These are phyloP conservation scores for Lactifluus subvellereus DNA, from an alignment of 768 basidiomycete species.

Conservation along the genomic window DNA sequence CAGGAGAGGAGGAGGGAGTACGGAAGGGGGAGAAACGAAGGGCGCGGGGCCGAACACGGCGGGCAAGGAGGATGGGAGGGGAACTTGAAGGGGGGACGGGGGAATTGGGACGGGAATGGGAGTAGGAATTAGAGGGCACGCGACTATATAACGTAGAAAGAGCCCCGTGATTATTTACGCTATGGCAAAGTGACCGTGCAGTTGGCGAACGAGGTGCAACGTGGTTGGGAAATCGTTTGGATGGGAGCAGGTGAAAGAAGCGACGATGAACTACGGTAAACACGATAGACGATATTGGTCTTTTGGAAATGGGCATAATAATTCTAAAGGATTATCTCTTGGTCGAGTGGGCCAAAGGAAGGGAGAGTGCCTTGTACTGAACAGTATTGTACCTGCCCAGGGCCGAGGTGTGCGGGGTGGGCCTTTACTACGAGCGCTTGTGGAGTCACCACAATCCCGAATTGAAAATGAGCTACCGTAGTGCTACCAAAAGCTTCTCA, in stretches of 20 bases:
- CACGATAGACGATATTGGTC: neutral
- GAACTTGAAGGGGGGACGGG: no score
- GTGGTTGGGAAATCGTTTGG: constrained; percentile 1
- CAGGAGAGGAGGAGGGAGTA: neutral
- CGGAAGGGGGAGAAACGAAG: neutral
- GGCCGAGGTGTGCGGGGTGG: no score
- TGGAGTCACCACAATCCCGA: no score
- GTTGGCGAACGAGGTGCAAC: constrained; percentile 1
- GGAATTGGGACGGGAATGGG: neutral
- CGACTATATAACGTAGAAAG: constrained; percentile 8
- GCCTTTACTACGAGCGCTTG: no score
- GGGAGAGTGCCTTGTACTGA: no score
- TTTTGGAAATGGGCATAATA: neutral
- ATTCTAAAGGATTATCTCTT: neutral
- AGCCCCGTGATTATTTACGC: constrained; percentile 9
- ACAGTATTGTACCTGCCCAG: no score
- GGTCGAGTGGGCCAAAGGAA: no score
- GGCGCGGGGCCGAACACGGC: neutral
- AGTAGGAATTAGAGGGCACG: neutral
- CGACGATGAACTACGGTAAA: neutral
- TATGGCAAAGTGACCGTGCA: neutral
- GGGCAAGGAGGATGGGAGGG: neutral
- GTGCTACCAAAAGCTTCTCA: no score
- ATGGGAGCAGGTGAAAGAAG: neutral
- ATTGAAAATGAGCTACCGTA: no score